Evolutionary conservation across 352 stramenopile genomes (phyloP), one percentile per base, ranked within the genome.

Genomic region (Globisporangium camurandrum): DNA sequence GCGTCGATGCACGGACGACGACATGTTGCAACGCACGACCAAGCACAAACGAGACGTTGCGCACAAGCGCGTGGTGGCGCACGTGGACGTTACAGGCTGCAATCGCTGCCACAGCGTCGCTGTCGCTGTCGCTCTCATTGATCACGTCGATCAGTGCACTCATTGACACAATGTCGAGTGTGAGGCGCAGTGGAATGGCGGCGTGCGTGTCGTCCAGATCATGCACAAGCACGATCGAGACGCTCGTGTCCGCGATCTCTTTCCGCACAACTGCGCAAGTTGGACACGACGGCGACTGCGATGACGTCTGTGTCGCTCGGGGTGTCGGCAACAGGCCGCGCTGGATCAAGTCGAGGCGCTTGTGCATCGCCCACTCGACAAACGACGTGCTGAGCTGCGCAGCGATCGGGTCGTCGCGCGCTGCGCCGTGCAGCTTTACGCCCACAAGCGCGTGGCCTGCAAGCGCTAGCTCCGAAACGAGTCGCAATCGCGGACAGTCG

Each of bases 331-430:
- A 41, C 0, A 73, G 50, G 52, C 62, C 51, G 51, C 48, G 59
- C 4, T 40, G 49, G 17, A 83, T 64, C 4, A 81, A 31, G 20
- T 81, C 59, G 20, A 75, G 71, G 26, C 61, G 65, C 22, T 66
- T 71, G 23, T 49, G 24, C 22, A 76, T 28, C 26, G 62, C 22
- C 24, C 61, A 60, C 33, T 84, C 70, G 8, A 86, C 7, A 46
- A 77, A 84, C 0, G 57, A 39, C 12, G 61, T 83, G 3, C 55
- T 71, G 6, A 84, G 40, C 20, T 71, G 61, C 19, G 76, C 45
- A 3, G 20, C 59, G 2, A 66, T 56, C 23, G 49, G 47, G n/a
- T 84, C 57, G 2, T 75, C 48, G 16, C 71, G 58, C n/a, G n/a
- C n/a, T 10, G 33, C 38, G 11, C 59, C 61, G 16, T 55, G 27